Conservation (phyloP, 1,139 yeast species). For the Sugiyamaella sp. region DNA sequence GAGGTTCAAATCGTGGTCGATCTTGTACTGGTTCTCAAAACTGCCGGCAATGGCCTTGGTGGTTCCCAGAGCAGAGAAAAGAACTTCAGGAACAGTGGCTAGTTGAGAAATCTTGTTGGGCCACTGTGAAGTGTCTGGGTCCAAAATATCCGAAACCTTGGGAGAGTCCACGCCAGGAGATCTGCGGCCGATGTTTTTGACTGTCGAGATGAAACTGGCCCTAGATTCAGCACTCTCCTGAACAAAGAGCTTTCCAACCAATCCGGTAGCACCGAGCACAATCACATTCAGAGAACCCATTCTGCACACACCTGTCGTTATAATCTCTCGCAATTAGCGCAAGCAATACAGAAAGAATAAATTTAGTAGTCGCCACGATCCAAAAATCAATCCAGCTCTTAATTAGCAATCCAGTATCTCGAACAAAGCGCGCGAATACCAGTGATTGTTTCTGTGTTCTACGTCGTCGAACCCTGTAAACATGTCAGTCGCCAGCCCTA, state of each 20-base stretch:
- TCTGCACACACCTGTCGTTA: too few species aligned
- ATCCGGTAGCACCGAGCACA: conserved; percentile 23
- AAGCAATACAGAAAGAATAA: too few species aligned
- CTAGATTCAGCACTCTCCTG: conserved; percentile 11
- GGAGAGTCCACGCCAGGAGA: conserved; percentile 3
- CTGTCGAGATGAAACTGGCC: conserved; percentile 6
- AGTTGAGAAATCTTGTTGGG: conserved; percentile 7
- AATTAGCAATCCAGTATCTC: not conserved
- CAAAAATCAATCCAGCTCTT: not conserved
- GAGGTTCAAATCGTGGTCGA: conserved; percentile 21
- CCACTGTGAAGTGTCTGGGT: conserved; percentile 16
- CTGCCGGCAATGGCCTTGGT: conserved; percentile 23
- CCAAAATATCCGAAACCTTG: conserved; percentile 12
- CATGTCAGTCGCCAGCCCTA: too few species aligned
- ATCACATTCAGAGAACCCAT: conserved; percentile 16
- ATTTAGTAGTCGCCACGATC: not conserved
- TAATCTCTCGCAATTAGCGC: too few species aligned
- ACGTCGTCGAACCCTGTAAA: too few species aligned
- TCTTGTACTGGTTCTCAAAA: conserved; percentile 19
- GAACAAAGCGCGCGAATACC: too few species aligned
- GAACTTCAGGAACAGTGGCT: conserved; percentile 14
- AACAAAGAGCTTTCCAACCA: conserved; percentile 19
- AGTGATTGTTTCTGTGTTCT: too few species aligned
- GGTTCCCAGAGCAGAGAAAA: conserved; percentile 21
- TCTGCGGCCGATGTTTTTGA: conserved; percentile 8